Conservation (phyloP, 257 asterid genomes). For the Ballota nigra region DNA sequence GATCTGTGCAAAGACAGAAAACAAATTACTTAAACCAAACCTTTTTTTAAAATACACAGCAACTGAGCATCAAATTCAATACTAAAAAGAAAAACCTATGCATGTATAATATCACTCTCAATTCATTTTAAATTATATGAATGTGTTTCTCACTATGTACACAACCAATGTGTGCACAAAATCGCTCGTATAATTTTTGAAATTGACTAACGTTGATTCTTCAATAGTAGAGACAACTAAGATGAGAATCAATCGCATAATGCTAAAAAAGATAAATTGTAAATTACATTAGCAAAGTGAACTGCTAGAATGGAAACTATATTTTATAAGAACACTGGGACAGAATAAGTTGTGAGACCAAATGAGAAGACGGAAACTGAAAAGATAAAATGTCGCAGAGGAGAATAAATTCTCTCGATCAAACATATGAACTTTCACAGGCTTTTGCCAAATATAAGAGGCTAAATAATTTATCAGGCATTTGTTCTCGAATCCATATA, state of each 20-base stretch:
- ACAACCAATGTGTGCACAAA: neutral
- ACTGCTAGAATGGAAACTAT: constrained; percentile 7
- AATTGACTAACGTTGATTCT: constrained; percentile 10
- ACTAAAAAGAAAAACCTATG: neutral
- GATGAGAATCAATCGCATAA: neutral
- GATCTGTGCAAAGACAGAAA: constrained; percentile 48
- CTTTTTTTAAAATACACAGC: neutral
- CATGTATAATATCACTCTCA: neutral
- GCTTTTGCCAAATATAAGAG: neutral
- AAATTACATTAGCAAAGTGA: neutral
- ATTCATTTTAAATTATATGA: neutral
- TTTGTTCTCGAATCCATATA: neutral
- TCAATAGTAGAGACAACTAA: neutral
- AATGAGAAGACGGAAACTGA: neutral
- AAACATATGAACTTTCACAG: neutral
- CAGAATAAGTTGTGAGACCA: neutral
- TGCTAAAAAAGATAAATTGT: neutral
- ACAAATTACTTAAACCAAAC: neutral
- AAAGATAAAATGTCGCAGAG: constrained; percentile 1
- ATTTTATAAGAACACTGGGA: neutral
- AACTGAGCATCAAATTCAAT: neutral
- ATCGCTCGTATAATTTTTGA: neutral
- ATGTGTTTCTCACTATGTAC: neutral
- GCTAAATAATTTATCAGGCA: neutral
- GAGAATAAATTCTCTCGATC: neutral